Evolutionary conservation across 257 asterid genomes (phyloP).

Genomic region (Ilex aquifolium): DNA sequence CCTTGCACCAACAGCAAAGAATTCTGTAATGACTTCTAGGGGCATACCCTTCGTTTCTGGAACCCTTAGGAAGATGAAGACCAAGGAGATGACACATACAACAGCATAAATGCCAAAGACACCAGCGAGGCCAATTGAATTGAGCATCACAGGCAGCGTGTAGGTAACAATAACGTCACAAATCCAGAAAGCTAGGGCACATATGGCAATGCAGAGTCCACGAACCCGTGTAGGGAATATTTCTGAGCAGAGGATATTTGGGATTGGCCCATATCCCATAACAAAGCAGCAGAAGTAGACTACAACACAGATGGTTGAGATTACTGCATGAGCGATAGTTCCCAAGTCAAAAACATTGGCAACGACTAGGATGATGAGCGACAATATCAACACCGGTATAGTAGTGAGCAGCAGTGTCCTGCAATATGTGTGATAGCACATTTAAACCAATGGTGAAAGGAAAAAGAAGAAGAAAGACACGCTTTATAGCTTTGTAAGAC

Average conservation of each 20-base stretch:
- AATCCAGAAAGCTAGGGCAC: constrained; percentile 86
- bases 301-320: constrained; percentile 74
- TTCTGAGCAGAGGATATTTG: constrained; percentile 82
- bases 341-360: constrained; percentile 61
- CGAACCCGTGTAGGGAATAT: constrained; percentile 87
- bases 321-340: constrained; percentile 48
- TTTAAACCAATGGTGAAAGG: background rate
- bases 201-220: constrained; percentile 86
- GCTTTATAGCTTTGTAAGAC: too few relatives aligned
- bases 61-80: constrained; percentile 67
- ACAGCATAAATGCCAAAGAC: constrained; percentile 68
- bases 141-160: constrained; percentile 72
- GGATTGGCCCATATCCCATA: constrained; percentile 90
- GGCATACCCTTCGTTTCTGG: constrained; percentile 94
- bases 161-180: constrained; percentile 83
- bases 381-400: constrained; percentile 55
- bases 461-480: background rate
- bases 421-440: constrained; percentile 12
- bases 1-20: constrained; percentile 77
- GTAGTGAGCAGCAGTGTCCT: constrained; percentile 77
- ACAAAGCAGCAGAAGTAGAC: constrained; percentile 82
- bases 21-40: constrained; percentile 73
- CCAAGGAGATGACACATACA: constrained; percentile 62
- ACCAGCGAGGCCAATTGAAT: constrained; percentile 70
- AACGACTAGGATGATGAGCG: constrained; percentile 59